Base-by-base conservation (phyloP, 129 eudicot genomes). In the Mikania micrantha region DNA sequence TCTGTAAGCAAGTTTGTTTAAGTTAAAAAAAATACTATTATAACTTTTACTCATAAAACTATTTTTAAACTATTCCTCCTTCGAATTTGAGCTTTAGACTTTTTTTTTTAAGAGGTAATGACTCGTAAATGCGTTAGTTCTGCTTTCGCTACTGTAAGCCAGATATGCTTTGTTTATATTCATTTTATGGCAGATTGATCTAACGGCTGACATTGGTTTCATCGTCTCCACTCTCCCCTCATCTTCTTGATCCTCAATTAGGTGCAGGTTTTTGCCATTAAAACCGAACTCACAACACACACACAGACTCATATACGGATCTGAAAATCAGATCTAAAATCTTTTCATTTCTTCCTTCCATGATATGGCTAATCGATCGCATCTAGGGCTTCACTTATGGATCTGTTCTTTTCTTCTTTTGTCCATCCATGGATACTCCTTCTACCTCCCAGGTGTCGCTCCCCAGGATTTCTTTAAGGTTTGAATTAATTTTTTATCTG, bases 361-460 rank as follows among this genome's bases (percentile, higher is more conserved):
- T 76, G 64, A 76, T 16, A 76, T 76, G 80, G 80, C 27, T 76
- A 60, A 69, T 48, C 70, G 64, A 76, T 69, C 64, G 41, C 67
- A 68, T 76, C 45, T 74, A 56, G 73, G 72, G 68, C 59, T 70
- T 74, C 77, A 73, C 67, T 13, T 75, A 60, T 50, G 70, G 84
- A 83, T 83, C 84, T 68, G 49, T 32, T 38, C 60, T 5, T 21
- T 59, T 40, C 54, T 79, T 27, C 57, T 79, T 3, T 69, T 72
- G 41, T 83, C 74, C 70, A 60, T 83, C 32, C 77, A 68, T 42
- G 72, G 60, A 0, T 32, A 60, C 74, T 75, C 79, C 16, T 84
- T 86, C 74, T 83, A 85, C 60, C 92, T 86, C 31, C 88, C 93
- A 20, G 86, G 93, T 53, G 93, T 86, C 25, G 88, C 93, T 31